Evolutionary conservation across 2,329 filamentous ascomycete species (phyloP).

Genomic region (Paraconiothyrium sp.): DNA sequence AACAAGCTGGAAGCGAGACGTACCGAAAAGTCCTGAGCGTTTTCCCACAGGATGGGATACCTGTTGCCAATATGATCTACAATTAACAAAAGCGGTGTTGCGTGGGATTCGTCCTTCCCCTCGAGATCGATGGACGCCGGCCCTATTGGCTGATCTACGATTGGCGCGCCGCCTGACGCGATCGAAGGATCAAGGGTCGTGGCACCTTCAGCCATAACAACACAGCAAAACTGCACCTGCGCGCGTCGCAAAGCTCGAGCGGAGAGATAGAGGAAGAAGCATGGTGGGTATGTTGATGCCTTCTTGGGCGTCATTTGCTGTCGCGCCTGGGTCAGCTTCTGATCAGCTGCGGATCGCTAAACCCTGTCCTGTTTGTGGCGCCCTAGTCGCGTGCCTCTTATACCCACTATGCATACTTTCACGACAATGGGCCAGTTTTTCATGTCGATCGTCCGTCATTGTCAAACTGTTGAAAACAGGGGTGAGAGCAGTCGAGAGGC

Average conservation of each 20-base stretch:
- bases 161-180: conserved; percentile 2
- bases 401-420: background rate
- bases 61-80: conserved; percentile 15
- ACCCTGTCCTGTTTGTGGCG: conserved; percentile 1
- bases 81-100: conserved; percentile 9
- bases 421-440: background rate
- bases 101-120: background rate
- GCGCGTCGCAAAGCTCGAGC: background rate
- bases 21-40: conserved; percentile 18
- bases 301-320: background rate
- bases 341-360: conserved; percentile 15
- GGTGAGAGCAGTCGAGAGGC: too few species aligned
- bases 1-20: background rate
- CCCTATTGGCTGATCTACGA: conserved; percentile 6
- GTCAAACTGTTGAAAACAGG: background rate
- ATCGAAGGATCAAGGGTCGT: conserved; percentile 3
- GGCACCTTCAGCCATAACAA: conserved; percentile 12
- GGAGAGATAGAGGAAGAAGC: background rate
- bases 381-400: conserved; percentile 1
- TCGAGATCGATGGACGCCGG: conserved; percentile 4
- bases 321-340: conserved; percentile 12
- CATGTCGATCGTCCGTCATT: background rate
- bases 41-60: conserved; percentile 13
- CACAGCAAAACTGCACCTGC: background rate
- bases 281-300: background rate